Evolutionary conservation across 2,329 filamentous ascomycete genomes (phyloP), one percentile per base, ranked within the genome.

Genomic region (Mariannaea sp.): DNA sequence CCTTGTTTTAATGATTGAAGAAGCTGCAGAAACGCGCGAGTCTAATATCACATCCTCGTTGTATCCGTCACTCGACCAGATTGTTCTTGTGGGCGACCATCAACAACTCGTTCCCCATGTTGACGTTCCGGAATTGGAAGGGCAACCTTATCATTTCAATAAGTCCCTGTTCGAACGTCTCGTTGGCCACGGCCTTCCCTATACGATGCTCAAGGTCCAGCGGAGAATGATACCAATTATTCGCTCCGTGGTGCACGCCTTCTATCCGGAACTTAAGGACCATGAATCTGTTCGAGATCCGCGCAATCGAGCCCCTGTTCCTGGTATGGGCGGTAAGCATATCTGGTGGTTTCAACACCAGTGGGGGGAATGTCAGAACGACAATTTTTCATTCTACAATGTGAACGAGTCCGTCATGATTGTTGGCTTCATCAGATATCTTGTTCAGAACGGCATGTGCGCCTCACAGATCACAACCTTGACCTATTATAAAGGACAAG

Each of bases 401-500:
- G 68, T 75, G 0, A 71, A 78, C 2, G 92, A 97, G 67, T 90
- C 90, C 0, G 75, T 82, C 1, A 93, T 96, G 86, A 77, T 96
- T 24, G 81, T 85, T 0, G 79, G 78, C 0, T 89, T 96, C 59
- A 86, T 86, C 58, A 75, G 82, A 20, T 89, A 96, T 64, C 81
- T 97, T 0, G 69, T 87, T 1, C 73, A 84, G 53, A 93, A 92
- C 57, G 86, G 86, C 0, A 73, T 87, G 1, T 62, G 73, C 0
- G 68, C 80, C 0, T 68, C 73, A 0, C 77, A 86, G 5, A 92
- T 96, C 50, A 96, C 91, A 0, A 76, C 96, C 3, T 71, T 97
- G 43, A 93, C 91, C 0, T 96, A 94, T 66, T 97, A 96, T 75
- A 90, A 89, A 36, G 92, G 89, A 0, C 92, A 97, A 66, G 80